Evolutionary conservation across 2,329 filamentous ascomycete genomes (phyloP), one percentile per base, ranked within the genome.

Genomic region (Cercospora beticola): DNA sequence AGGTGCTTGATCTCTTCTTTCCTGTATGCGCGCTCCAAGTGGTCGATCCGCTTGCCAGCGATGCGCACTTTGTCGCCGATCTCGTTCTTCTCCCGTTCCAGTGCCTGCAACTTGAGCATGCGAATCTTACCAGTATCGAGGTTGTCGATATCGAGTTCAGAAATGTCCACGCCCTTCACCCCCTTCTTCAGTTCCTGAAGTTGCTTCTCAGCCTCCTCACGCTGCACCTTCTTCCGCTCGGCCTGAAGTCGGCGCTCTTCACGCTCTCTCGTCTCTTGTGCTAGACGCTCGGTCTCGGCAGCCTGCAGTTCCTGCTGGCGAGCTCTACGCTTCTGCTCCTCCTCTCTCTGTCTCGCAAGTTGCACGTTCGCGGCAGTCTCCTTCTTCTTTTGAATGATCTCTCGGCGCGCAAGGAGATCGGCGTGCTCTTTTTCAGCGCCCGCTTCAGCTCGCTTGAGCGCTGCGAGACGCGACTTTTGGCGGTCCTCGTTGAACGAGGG

Each of bases 11-110:
- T 83, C 82, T 99, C 95, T 83, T 98, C 95, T 80, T 94, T 92
- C 77, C 95, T 90, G 87, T 96, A 96, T 43, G 95, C 95, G 84
- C 95, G 92, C 85, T 99, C 95, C 75, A 99, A 84, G 82, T 99
- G 94, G 79, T 99, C 95, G 76, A 97, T 92, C 72, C 95, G 91
- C 88, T 97, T 98, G 80, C 91, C 93, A 69, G 94, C 96, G 76
- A 97, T 89, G 76, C 93, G 90, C 64, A 98, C 88, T 79, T 92
- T 93, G 82, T 97, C 93, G 72, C 92, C 92, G 74, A 97, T 89
- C 78, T 95, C 93, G 78, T 94, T 97, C 90, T 98, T 99, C 86
- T 98, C 95, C 76, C 94, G 94, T 83, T 98, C 95, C 10, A 99
- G 88, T 82, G 97, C 94, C 70, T 92, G 91, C 67, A 99, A 88